These are phyloP conservation scores for Gossypium arboreum DNA, from an alignment of 345 rosid species.

Conservation along the genomic window DNA sequence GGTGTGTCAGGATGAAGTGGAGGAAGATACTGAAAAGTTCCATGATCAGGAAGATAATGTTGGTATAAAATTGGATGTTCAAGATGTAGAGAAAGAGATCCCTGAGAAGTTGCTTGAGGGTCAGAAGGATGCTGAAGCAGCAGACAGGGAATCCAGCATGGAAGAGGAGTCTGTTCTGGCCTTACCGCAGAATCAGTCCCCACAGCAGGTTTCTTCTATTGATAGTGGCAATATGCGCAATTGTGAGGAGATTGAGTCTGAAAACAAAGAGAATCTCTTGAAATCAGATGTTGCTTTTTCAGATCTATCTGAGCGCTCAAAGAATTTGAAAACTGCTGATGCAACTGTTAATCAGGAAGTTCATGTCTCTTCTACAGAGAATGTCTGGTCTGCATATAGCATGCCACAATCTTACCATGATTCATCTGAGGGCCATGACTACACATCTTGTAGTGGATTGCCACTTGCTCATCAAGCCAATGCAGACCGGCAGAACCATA, in stretches of 20 bases:
- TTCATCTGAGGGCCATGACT: conserved; percentile 40
- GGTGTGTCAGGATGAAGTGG: conserved; percentile 33
- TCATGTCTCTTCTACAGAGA: conserved; percentile 45
- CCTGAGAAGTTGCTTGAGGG: conserved; percentile 26
- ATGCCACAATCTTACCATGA: conserved; percentile 41
- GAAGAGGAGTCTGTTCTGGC: conserved; percentile 30
- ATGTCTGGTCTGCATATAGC: conserved; percentile 53
- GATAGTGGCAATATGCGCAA: not conserved
- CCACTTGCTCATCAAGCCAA: conserved; percentile 41
- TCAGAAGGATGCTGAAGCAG: conserved; percentile 31
- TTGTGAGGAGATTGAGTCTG: conserved; percentile 28
- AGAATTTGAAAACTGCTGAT: conserved; percentile 37
- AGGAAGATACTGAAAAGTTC: not conserved
- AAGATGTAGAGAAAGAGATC: conserved; percentile 28
- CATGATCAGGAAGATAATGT: conserved; percentile 25
- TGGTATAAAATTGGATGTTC: conserved; percentile 22
- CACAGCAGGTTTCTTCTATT: conserved; percentile 29
- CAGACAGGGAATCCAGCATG: conserved; percentile 14
- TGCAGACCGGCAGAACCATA: conserved; percentile 36
- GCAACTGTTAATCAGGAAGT: conserved; percentile 38
- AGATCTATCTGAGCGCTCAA: conserved; percentile 27
- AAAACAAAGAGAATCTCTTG: conserved; percentile 30
- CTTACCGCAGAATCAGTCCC: conserved; percentile 31
- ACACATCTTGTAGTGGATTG: conserved; percentile 42
- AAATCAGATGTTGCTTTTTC: conserved; percentile 41